Evolutionary conservation across 106 monocot species (phyloP).

Genomic region (Allium fistulosum): DNA sequence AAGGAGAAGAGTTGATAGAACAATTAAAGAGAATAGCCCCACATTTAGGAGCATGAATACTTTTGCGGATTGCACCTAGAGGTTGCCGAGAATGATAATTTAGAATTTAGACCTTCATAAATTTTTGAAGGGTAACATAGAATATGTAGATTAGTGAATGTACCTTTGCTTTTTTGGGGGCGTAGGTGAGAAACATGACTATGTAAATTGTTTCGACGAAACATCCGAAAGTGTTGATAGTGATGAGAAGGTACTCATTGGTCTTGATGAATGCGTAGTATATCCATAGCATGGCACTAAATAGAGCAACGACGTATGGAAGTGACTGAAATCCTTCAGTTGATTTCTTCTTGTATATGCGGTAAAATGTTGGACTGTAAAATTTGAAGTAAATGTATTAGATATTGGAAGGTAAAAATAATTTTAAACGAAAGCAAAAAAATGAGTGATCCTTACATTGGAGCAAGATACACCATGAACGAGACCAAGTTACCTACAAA

Average conservation of each 20-base stretch:
- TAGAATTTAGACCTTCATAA: too few species aligned
- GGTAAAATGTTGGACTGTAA: conserved; percentile 62
- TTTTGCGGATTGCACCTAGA: conserved; percentile 21
- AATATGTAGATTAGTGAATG: background rate
- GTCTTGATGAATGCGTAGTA: conserved; percentile 57
- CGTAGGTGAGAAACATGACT: conserved; percentile 47
- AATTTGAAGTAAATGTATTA: background rate
- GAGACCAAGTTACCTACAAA: conserved; percentile 43
- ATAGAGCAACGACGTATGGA: conserved; percentile 57
- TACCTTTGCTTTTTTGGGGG: conserved; percentile 42
- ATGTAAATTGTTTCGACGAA: conserved; percentile 68
- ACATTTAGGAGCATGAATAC: conserved; percentile 27
- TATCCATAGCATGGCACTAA: conserved; percentile 75
- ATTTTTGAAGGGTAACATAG: background rate
- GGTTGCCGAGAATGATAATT: too few species aligned
- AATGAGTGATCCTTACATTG: conserved; percentile 31
- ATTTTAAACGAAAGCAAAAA: background rate
- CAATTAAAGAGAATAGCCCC: conserved; percentile 23
- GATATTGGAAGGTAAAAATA: background rate
- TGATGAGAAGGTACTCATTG: conserved; percentile 47
- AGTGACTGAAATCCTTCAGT: conserved; percentile 62
- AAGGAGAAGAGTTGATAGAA: conserved; percentile 24
- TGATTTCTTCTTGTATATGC: conserved; percentile 49
- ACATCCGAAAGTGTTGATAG: conserved; percentile 64
- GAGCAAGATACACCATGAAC: conserved; percentile 45